phyloP scores from a whole-genome alignment of 768 basidiomycete genomes.

The Mycena leptocephala region DNA sequence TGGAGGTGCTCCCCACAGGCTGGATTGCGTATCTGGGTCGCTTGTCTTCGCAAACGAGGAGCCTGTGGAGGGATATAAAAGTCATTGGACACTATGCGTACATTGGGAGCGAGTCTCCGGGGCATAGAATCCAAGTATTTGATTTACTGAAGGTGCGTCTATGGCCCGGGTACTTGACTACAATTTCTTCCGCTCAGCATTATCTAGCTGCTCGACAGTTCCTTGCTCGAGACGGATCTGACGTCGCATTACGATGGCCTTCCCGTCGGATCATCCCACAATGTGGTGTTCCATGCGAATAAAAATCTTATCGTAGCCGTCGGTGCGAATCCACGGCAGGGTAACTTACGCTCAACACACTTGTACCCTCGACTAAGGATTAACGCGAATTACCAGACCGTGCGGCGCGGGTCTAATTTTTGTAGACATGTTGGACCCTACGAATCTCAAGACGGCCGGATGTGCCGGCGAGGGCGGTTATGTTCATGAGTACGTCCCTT shows the following conservation, averaged over 20 bases:
- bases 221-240: slow-evolving; percentile 35
- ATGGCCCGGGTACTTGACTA: too few relatives aligned
- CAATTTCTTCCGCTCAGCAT: neutral
- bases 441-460: slow-evolving; percentile 43
- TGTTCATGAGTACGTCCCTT: slow-evolving; percentile 46
- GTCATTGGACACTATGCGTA: slow-evolving; percentile 41
- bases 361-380: too few relatives aligned
- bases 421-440: slow-evolving; percentile 46
- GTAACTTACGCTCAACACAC: too few relatives aligned
- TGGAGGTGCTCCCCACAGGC: slow-evolving; percentile 26
- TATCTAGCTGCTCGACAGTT: slow-evolving; percentile 33
- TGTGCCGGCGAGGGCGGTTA: slow-evolving; percentile 47
- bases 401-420: slow-evolving; percentile 47
- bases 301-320: slow-evolving; percentile 44
- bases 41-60: slow-evolving; percentile 38
- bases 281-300: slow-evolving; percentile 45
- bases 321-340: slow-evolving; percentile 36
- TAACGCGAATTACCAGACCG: too few relatives aligned
- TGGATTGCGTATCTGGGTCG: slow-evolving; percentile 40
- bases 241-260: slow-evolving; percentile 37
- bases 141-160: slow-evolving; percentile 41
- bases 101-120: slow-evolving; percentile 46
- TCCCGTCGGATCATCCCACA: slow-evolving; percentile 48
- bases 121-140: slow-evolving; percentile 48
- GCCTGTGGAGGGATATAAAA: slow-evolving; percentile 46